phyloP scores from a whole-genome alignment of 2,329 filamentous ascomycete species.

The Achaetomium macrosporum region DNA sequence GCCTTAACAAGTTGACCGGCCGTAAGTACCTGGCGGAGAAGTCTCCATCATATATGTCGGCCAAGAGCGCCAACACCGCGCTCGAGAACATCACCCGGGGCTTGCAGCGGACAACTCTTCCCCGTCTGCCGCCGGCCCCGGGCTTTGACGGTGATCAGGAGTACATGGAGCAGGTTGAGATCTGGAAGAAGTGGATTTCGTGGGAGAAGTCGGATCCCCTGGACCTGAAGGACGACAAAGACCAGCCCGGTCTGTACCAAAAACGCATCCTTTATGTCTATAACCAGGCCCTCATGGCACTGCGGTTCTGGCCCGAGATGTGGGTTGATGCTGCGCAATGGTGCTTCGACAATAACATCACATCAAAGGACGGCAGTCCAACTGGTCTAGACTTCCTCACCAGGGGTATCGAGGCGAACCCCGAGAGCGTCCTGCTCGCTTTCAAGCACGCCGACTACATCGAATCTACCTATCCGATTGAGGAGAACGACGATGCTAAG shows the following conservation, averaged over 20 bases:
- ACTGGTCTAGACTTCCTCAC: constrained; percentile 69
- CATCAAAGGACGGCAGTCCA: constrained; percentile 51
- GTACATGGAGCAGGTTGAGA: constrained; percentile 73
- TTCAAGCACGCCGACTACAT: constrained; percentile 86
- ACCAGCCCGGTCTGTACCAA: constrained; percentile 70
- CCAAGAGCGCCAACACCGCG: constrained; percentile 81
- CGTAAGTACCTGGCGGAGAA: constrained; percentile 92
- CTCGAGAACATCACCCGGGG: constrained; percentile 82
- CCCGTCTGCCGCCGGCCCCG: constrained; percentile 72
- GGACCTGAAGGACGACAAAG: constrained; percentile 74
- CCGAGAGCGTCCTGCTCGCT: constrained; percentile 84
- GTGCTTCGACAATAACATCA: constrained; percentile 72
- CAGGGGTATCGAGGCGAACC: constrained; percentile 81
- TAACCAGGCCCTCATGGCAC: constrained; percentile 86
- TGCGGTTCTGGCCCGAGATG: constrained; percentile 91
- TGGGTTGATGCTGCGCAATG: constrained; percentile 95
- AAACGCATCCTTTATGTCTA: constrained; percentile 83
- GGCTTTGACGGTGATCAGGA: constrained; percentile 85
- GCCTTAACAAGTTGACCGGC: constrained; percentile 85
- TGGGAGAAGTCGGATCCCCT: constrained; percentile 95
- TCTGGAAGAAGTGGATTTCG: constrained; percentile 90
- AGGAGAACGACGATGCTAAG: constrained; percentile 69
- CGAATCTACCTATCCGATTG: constrained; percentile 69
- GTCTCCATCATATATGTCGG: constrained; percentile 92
- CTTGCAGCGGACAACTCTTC: constrained; percentile 70